Base-by-base conservation (phyloP, 2,329 filamentous ascomycete species). In the Aspergillus versicolor region DNA sequence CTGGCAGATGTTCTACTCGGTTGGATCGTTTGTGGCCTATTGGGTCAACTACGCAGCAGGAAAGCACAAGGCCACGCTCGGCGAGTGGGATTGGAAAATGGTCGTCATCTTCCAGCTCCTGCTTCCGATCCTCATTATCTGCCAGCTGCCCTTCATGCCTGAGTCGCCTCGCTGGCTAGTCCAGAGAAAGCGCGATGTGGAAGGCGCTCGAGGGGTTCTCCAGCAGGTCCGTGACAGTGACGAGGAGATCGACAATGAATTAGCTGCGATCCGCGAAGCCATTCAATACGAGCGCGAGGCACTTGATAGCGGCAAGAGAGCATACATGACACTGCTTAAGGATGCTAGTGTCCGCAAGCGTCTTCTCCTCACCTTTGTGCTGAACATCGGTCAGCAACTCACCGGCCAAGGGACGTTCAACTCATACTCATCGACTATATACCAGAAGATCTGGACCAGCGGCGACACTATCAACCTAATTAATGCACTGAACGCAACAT, bases 371-470 rank as follows among this genome's bases (percentile, higher is more conserved):
- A 86, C 86, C 19, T 82, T 88, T 62, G 73, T 88, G 47, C 74
- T 90, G 72, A 90, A 90, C 68, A 80, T 86, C 46, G 87, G 87
- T 42, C 88, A 89, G 71, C 88, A 90, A 71, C 80, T 90, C 41
- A 88, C 86, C 3, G 88, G 87, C n/a, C 87, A 90, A 72, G 88
- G 88, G 59, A 87, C 87, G 1, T 79, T 90, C 61, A 90, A 90
- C 79, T 82, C 82, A 4, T 90, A 90, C 79, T 87, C 83, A 15
- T 88, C 86, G 13, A 82, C 83, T 62, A 88, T 90, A 66, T 90
- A 90, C 77, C 83, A 88, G 75, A 86, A 88, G 69, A 82, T 90
- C 24, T 90, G 87, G 78, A 79, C 75, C 17, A 79, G 73, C 54
- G 75, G 73, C 53, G 75, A 81, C 47, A 85, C 80, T 17, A 88